Evolutionary conservation across 768 basidiomycete species (phyloP), one percentile per base, ranked within the genome.

Genomic region (Clitopilus hobsonii): DNA sequence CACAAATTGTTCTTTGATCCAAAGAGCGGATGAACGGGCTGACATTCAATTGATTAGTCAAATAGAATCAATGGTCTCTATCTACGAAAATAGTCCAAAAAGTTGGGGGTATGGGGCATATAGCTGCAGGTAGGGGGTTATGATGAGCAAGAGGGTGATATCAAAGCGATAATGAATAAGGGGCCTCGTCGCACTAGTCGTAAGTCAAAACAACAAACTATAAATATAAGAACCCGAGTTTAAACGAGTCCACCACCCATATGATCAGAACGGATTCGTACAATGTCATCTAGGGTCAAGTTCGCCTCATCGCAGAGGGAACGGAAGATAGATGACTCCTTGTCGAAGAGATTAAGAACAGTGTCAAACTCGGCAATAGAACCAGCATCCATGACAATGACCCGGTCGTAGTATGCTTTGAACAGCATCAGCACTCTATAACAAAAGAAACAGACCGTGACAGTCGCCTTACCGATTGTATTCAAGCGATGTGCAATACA

Each of bases 351-450:
- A 55, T 75, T 77, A 28, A 86, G 73, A 3, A 89, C 88, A 2
- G 85, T 85, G 66, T 89, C 88, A 64, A 82, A 89, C 66, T 91
- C 89, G 8, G 82, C 84, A 1, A 89, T 80, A 23, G 70, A 61
- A 0, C 89, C 88, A n/a, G 76, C 67, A 61, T 87, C 82, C 84
- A 92, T 86, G 45, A 89, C 87, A 23, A 91, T 68, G 20, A 89
- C 77, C 16, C 82, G 76, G 61, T 88, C 85, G 57, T 85, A 88
- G 60, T 86, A 79, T 0, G 76, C 81, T 82, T 47, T 0, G 57
- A 16, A 48, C 51, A 27, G 20, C 13, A 14, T 36, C 13, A n/a
- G 13, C 4, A 10, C 32, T 36, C 32, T 30, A n/a, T 36, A 36
- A 14, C 7, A 30, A 7, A 30, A 23, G 71, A 55, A 53, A 41